Base-by-base conservation (phyloP, 2,329 filamentous ascomycete species). In the Paraconiothyrium brasiliense region DNA sequence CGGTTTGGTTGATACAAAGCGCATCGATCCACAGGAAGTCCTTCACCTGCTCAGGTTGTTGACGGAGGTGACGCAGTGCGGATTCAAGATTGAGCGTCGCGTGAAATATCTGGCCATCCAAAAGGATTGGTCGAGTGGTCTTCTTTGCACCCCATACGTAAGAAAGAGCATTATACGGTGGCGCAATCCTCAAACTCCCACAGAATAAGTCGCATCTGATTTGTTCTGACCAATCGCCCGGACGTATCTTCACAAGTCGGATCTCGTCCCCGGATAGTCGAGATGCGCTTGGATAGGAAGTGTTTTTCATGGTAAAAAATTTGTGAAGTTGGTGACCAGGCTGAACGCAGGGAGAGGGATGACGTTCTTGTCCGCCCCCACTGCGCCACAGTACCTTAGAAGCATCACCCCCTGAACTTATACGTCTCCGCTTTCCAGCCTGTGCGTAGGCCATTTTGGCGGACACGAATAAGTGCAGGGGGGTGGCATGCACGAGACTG, bases 1-100 rank as follows among this genome's bases (percentile, higher is more conserved):
- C 56, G 0, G 54, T 32, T 44, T 72, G 69, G 24, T 71, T 62
- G 54, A 71, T 72, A 34, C 68, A 70, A 20, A 71, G 27, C 1
- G 68, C 67, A 57, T 73, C 71, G 1, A 69, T 39, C 68, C 68
- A 71, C 0, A 71, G 24, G 4, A 55, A n/a, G 34, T 55, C 8
- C 37, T n/a, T 20, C 20, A 20, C 20, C 20, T 20, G 20, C 20
- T 58, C 16, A 1, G 51, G 58, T 43, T 27, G 57, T 13, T 57
- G 44, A n/a, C 68, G 61, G 10, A 67, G 37, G 22, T 69, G 63
- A 30, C 24, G 44, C 1, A 70, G 34, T 7, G 66, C 65, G 20
- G 43, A 49, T 10, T 66, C 57, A n/a, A 72, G 61, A 48, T 67
- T 69, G 27, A 57, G 20, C 0, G 67, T 70, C 0, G 61, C 62